Percentiles rank a stretch among this genome's conserved stretches.
Conservation (phyloP, 202 grass and related monocot genomes). For the Saccharum hybrid region DNA sequence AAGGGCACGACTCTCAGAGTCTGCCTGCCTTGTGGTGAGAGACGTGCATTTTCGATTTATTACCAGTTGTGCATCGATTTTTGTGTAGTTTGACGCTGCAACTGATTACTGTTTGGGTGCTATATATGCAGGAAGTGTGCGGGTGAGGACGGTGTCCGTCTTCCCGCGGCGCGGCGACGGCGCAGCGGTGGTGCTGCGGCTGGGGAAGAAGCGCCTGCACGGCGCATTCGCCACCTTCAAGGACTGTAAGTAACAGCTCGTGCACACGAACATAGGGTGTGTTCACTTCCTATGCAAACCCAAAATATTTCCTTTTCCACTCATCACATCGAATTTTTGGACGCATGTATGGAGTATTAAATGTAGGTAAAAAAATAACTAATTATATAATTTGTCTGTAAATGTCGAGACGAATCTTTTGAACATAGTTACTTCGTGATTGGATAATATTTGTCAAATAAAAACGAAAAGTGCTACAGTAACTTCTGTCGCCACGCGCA, state of each 20-base stretch:
- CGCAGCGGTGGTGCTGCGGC: conserved; percentile 53
- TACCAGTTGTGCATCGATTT: background rate
- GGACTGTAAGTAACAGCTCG: conserved; percentile 61
- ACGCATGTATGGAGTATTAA: no score
- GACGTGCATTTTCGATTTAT: background rate
- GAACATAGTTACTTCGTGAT: no score
- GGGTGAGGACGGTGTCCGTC: conserved; percentile 64
- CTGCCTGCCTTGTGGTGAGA: conserved; percentile 71
- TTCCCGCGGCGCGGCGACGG: conserved; percentile 42
- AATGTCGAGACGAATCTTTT: no score
- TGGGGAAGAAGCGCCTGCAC: conserved; percentile 70
- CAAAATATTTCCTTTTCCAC: no score
- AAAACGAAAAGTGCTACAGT: no score
- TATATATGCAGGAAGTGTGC: conserved; percentile 58
- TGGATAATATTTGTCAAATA: no score
- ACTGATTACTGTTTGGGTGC: background rate
- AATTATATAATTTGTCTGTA: no score
- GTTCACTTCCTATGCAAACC: no score
- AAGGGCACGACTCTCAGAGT: conserved; percentile 70
- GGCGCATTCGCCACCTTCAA: conserved; percentile 68
- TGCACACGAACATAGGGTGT: background rate
- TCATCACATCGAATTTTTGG: no score
- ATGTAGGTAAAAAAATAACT: no score
- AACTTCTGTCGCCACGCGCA: background rate
- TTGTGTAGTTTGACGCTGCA: background rate